Evolutionary conservation across 805 yeast species (phyloP).

Genomic region (Teunomyces pallodes): DNA sequence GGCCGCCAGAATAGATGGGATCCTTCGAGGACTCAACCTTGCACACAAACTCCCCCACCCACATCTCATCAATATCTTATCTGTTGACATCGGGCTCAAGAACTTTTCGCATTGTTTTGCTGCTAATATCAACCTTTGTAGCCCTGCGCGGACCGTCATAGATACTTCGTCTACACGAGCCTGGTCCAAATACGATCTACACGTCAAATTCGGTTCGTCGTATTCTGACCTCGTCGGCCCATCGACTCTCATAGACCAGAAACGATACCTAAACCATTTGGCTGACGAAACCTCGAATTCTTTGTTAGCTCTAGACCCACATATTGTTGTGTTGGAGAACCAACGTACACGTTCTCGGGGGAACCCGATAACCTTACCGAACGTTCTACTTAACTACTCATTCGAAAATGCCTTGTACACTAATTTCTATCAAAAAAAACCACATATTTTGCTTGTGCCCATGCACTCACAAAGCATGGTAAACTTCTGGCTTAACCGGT

Average conservation of each 20-base stretch:
- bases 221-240: constrained; percentile 9
- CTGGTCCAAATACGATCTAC: constrained; percentile 30
- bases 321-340: constrained; percentile 34
- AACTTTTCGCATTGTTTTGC: constrained; percentile 37
- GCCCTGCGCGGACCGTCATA: neutral
- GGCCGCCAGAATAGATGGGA: constrained; percentile 10
- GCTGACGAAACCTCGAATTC: constrained; percentile 19
- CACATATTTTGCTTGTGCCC: constrained; percentile 26
- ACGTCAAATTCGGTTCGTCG: constrained; percentile 16
- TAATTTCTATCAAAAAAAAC: constrained; percentile 21
- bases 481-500: constrained; percentile 38
- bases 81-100: constrained; percentile 42
- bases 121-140: neutral
- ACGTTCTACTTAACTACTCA: constrained; percentile 34
- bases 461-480: constrained; percentile 37
- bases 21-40: constrained; percentile 8
- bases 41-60: constrained; percentile 6
- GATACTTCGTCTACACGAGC: neutral
- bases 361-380: constrained; percentile 36
- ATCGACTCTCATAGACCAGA: constrained; percentile 22
- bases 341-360: constrained; percentile 39
- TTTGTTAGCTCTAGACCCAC: constrained; percentile 17
- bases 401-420: constrained; percentile 38
- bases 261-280: constrained; percentile 24
- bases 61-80: constrained; percentile 14